These are phyloP conservation scores for Hortaea sp. DNA, from an alignment of 2,329 filamentous ascomycete genomes.

Conservation along the genomic window DNA sequence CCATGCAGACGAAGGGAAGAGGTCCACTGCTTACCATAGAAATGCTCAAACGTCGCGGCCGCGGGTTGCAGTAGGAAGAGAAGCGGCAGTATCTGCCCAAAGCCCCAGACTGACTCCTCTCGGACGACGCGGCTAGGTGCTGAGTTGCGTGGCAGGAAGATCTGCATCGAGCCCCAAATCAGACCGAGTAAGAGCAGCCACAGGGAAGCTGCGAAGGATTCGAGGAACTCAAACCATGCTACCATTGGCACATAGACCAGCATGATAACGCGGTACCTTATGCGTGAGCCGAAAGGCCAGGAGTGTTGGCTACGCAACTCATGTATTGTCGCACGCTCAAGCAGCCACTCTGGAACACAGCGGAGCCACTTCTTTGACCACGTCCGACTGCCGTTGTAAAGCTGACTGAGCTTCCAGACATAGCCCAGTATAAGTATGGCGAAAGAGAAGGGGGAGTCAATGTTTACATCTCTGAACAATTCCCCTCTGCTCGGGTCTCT, in stretches of 20 bases:
- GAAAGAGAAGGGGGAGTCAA: conserved; percentile 12
- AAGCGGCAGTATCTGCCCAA: conserved; percentile 1
- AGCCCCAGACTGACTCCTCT: conserved; percentile 1
- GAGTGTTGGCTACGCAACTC: background rate
- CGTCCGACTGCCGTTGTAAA: conserved; percentile 4
- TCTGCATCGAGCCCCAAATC: background rate
- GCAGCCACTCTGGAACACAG: background rate
- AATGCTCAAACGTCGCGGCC: background rate
- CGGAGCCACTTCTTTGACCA: background rate
- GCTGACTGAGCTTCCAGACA: conserved; percentile 17
- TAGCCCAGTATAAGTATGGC: conserved; percentile 15
- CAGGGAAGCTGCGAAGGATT: conserved; percentile 1
- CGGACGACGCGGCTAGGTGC: background rate
- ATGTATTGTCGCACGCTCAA: background rate
- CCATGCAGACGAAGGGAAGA: background rate
- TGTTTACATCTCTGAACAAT: conserved; percentile 9
- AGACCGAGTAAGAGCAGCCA: background rate
- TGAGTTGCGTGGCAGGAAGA: background rate
- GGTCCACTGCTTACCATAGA: background rate
- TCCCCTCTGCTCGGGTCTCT: conserved; percentile 1
- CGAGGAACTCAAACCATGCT: background rate
- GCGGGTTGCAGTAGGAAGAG: background rate
- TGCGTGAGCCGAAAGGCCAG: background rate
- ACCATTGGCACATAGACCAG: background rate
- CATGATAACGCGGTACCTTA: background rate